Percentiles rank a stretch among this genome's conserved stretches.
Evolutionary conservation across 1,284 basidiomycete species (phyloP).

Genomic region (Ceratobasidium sp.): DNA sequence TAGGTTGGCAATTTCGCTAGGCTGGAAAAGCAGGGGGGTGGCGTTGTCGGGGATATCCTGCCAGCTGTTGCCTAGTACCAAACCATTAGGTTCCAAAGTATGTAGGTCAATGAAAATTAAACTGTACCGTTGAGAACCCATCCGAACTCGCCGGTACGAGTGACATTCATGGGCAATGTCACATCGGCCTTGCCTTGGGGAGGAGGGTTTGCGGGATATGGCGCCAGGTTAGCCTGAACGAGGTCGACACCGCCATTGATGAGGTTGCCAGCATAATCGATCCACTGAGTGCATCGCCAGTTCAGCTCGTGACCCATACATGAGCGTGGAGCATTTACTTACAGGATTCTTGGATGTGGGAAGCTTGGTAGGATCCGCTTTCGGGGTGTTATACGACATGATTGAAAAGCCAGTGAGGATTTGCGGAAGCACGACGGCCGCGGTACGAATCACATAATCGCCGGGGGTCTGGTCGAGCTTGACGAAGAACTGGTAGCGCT

Average conservation of each 20-base stretch:
- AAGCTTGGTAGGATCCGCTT: conserved; percentile 13
- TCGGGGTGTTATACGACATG: conserved; percentile 35
- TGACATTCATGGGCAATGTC: conserved; percentile 25
- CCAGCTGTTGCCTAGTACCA: not conserved
- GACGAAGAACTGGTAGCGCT: too few relatives aligned
- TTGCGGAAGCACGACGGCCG: conserved; percentile 35
- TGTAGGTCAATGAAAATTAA: not conserved
- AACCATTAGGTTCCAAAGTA: not conserved
- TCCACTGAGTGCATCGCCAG: not conserved
- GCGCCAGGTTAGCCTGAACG: conserved; percentile 21
- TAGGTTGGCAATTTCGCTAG: conserved; percentile 8
- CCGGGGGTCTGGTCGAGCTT: conserved; percentile 32
- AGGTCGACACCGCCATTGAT: conserved; percentile 30
- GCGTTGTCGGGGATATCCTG: conserved; percentile 11
- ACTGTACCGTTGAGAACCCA: conserved; percentile 33
- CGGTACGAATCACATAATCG: conserved; percentile 44
- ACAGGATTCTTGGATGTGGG: conserved; percentile 26
- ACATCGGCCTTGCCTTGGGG: conserved; percentile 28
- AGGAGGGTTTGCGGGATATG: conserved; percentile 26
- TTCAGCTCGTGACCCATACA: too few relatives aligned
- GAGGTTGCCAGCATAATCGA: conserved; percentile 43
- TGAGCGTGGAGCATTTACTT: not conserved
- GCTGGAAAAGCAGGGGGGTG: conserved; percentile 29
- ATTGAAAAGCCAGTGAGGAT: conserved; percentile 41
- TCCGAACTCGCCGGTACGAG: conserved; percentile 26